These are phyloP conservation scores for Hordeum marinum DNA, from an alignment of 176 grass and related monocot species.

Conservation along the genomic window DNA sequence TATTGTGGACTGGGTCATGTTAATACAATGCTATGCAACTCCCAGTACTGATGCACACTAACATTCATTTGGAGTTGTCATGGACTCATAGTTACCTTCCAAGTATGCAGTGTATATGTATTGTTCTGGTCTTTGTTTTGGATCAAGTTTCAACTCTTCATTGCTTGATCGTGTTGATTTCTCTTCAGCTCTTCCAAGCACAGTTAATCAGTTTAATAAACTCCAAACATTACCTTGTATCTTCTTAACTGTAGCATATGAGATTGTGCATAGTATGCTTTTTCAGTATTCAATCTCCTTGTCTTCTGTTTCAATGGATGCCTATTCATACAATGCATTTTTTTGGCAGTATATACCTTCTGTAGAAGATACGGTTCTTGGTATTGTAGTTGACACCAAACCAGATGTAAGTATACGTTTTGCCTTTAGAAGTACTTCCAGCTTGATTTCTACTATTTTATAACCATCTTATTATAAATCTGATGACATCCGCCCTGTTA, in stretches of 20 bases:
- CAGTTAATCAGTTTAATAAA: neutral
- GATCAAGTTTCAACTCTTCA: neutral
- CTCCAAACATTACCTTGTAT: neutral
- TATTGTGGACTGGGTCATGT: neutral
- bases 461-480: neutral
- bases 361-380: constrained; percentile 70
- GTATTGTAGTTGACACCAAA: constrained; percentile 79
- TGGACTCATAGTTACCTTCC: neutral
- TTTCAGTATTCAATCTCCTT: neutral
- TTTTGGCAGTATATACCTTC: constrained; percentile 67
- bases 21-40: neutral
- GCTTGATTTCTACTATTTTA: neutral
- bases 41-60: neutral
- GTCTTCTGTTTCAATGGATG: neutral
- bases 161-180: neutral
- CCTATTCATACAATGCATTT: constrained; percentile 18
- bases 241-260: neutral
- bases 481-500: neutral
- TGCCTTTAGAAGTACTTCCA: constrained; percentile 7
- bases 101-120: neutral
- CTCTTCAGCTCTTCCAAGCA: neutral
- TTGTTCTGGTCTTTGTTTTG: neutral
- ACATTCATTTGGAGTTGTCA: neutral
- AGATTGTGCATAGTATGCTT: neutral
- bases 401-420: constrained; percentile 71